A percentile compares a stretch with the other conserved stretches of the same genome.
These are phyloP conservation scores for Blastobotrys petasosporus DNA, from an alignment of 1,139 yeast genomes.

Conservation along the genomic window DNA sequence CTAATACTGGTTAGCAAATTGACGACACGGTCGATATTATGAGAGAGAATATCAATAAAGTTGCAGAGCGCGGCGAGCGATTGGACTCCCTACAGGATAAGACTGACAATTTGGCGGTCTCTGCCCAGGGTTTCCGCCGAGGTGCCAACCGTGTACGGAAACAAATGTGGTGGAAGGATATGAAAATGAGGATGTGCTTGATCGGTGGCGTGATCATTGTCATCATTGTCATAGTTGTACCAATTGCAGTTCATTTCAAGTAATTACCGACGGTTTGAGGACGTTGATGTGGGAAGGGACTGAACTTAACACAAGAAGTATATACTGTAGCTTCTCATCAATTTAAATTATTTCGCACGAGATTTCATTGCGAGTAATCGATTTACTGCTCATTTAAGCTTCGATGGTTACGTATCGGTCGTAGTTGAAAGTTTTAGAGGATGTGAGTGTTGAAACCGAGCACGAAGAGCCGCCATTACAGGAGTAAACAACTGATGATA, in stretches of 20 bases:
- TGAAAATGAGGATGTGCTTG: constrained; percentile 93
- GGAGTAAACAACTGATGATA: too few relatives aligned
- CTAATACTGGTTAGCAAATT: constrained; percentile 52
- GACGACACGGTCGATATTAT: constrained; percentile 96
- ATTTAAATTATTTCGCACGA: too few relatives aligned
- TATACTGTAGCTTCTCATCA: too few relatives aligned
- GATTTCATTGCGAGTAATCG: too few relatives aligned
- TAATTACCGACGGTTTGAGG: constrained; percentile 4
- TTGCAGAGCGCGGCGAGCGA: constrained; percentile 92
- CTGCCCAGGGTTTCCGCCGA: constrained; percentile 94
- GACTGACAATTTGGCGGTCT: constrained; percentile 86
- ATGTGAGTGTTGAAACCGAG: too few relatives aligned
- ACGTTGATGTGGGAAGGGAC: too few relatives aligned
- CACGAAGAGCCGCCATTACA: too few relatives aligned
- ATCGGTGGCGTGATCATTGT: constrained; percentile 77
- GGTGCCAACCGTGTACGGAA: constrained; percentile 97
- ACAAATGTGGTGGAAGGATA: constrained; percentile 99
- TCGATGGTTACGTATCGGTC: too few relatives aligned
- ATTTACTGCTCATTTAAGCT: too few relatives aligned
- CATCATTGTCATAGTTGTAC: constrained; percentile 80
- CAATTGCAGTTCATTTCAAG: constrained; percentile 80
- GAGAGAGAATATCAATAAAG: constrained; percentile 96
- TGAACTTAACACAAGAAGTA: too few relatives aligned
- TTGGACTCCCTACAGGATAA: constrained; percentile 89
- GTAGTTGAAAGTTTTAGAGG: too few relatives aligned